These are phyloP conservation scores for Saccharomycopsis crataegensis DNA, from an alignment of 1,139 yeast species.

Conservation along the genomic window DNA sequence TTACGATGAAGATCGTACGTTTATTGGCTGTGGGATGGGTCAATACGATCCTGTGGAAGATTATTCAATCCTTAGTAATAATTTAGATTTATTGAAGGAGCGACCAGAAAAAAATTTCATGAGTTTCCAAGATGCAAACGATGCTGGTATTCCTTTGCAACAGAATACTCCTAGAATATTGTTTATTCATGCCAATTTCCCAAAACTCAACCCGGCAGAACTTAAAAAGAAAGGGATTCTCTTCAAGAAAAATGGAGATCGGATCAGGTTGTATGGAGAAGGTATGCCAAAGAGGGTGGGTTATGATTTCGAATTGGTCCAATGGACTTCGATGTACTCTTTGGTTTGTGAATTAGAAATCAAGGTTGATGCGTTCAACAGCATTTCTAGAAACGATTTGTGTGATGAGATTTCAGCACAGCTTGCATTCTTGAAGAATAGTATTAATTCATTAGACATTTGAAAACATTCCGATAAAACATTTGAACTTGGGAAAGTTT, in stretches of 20 bases:
- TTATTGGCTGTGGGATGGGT: slow-evolving; percentile 65
- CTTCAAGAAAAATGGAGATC: slow-evolving; percentile 36
- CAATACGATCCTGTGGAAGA: slow-evolving; percentile 64
- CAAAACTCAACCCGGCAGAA: slow-evolving; percentile 54
- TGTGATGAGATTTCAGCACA: slow-evolving; percentile 45
- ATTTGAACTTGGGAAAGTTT: neutral
- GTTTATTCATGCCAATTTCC: slow-evolving; percentile 62
- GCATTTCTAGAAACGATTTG: slow-evolving; percentile 37
- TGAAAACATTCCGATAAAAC: neutral
- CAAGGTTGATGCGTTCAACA: slow-evolving; percentile 38
- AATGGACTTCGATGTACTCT: slow-evolving; percentile 54
- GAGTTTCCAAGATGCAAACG: slow-evolving; percentile 15
- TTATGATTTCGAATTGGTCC: slow-evolving; percentile 52
- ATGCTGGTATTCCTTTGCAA: neutral
- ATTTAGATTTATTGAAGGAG: slow-evolving; percentile 13
- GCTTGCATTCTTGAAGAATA: slow-evolving; percentile 33
- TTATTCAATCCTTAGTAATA: slow-evolving; percentile 28
- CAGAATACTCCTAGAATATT: slow-evolving; percentile 35
- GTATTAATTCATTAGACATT: slow-evolving; percentile 20
- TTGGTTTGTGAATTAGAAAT: slow-evolving; percentile 49
- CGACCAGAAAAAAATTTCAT: slow-evolving; percentile 19
- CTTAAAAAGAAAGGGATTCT: slow-evolving; percentile 37
- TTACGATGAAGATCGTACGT: slow-evolving; percentile 36
- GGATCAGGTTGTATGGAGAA: slow-evolving; percentile 47
- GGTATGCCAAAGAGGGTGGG: slow-evolving; percentile 45